Evolutionary conservation across 1,284 basidiomycete genomes (phyloP).

Genomic region (Xerocomus amazonicus): DNA sequence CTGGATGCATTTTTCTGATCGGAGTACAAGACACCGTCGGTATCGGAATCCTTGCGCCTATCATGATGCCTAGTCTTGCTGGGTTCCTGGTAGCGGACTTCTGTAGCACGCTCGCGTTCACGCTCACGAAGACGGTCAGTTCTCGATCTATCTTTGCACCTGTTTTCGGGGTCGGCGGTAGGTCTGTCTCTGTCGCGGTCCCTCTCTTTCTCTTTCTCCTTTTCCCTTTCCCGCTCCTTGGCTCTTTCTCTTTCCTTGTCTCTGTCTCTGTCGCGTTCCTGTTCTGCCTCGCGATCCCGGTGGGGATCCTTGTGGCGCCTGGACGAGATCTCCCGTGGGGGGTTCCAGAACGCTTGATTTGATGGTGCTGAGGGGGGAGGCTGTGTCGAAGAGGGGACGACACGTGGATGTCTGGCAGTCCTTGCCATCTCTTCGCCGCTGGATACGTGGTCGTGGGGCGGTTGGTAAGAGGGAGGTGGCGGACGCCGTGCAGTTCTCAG

Average conservation of each 20-base stretch:
- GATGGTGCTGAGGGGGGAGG: conserved; percentile 18
- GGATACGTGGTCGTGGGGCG: conserved; percentile 23
- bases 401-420: conserved; percentile 26
- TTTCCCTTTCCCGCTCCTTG: conserved; percentile 25
- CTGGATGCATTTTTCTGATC: conserved; percentile 31
- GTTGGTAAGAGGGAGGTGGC: conserved; percentile 12
- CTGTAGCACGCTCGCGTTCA: conserved; percentile 25
- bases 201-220: conserved; percentile 14
- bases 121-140: conserved; percentile 31
- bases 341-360: conserved; percentile 25
- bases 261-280: conserved; percentile 16
- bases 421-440: conserved; percentile 23
- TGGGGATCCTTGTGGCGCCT: conserved; percentile 24
- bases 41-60: conserved; percentile 33
- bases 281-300: conserved; percentile 25
- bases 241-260: conserved; percentile 19
- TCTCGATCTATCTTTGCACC: conserved; percentile 27
- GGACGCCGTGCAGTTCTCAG: conserved; percentile 19
- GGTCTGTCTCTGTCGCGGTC: conserved; percentile 22
- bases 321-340: conserved; percentile 20
- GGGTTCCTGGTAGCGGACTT: conserved; percentile 25
- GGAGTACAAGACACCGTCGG: conserved; percentile 23
- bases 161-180: conserved; percentile 25
- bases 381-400: conserved; percentile 23
- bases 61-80: conserved; percentile 23